phyloP scores from a whole-genome alignment of 192 early-diverging fungal genomes.

The Gigaspora rosea region DNA sequence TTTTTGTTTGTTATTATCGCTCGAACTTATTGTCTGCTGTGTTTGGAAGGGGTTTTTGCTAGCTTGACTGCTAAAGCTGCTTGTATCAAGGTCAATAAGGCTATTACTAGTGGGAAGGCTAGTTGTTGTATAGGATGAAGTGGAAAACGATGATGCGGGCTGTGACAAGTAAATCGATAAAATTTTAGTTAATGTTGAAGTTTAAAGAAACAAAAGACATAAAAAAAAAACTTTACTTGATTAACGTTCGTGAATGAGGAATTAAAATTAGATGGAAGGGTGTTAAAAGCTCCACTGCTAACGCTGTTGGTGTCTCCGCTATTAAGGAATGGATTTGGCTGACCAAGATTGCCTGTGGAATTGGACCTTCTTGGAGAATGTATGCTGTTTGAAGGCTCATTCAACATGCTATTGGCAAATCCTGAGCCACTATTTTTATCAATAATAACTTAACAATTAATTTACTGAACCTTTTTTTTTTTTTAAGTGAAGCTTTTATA shows the following conservation, averaged over 20 bases:
- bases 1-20: too few relatives aligned
- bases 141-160: constrained; percentile 20
- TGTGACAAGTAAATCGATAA: not conserved
- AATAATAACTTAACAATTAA: not conserved
- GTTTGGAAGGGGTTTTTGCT: constrained; percentile 29
- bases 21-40: not conserved
- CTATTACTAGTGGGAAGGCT: constrained; percentile 7
- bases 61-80: not conserved
- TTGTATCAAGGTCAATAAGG: constrained; percentile 12
- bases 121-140: not conserved
- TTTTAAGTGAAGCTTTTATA: not conserved
- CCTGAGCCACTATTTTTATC: constrained; percentile 21
- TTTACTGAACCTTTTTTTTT: not conserved
- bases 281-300: not conserved
- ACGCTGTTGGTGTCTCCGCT: not conserved
- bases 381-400: too few relatives aligned
- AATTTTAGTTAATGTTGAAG: not conserved
- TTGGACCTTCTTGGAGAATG: constrained; percentile 18
- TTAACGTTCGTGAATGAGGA: not conserved
- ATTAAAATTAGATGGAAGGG: not conserved
- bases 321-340: constrained; percentile 14
- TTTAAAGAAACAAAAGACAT: not conserved
- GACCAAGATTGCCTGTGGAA: constrained; percentile 24
- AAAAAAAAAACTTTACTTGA: not conserved
- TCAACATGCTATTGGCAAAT: not conserved